Evolutionary conservation across 1,284 basidiomycete genomes (phyloP), one percentile per base, ranked within the genome.

Genomic region (Hymenochaete sp.): DNA sequence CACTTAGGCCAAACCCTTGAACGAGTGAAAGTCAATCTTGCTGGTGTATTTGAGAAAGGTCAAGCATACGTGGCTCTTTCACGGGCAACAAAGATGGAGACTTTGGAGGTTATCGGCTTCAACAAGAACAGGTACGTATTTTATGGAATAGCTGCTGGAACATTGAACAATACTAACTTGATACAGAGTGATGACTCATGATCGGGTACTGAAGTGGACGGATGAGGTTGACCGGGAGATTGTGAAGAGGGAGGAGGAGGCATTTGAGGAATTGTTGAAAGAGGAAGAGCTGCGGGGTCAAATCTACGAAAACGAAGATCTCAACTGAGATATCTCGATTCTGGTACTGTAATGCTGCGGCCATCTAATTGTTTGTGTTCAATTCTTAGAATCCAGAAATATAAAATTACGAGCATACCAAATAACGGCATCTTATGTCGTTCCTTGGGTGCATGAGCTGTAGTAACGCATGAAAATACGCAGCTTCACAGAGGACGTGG

Each of bases 11-110:
- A 90, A 60, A 91, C 82, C 0, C 61, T 93, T 14, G 75, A 88
- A 44, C 70, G 87, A 11, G 85, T 91, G 14, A 78, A 77, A 49
- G 77, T 88, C 1, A 73, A 87, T 56, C 65, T 88, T 16, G 57
- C 57, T 22, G 66, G 70, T 29, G 78, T 70, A 0, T 90, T 95
- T 62, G 90, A 93, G 62, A 87, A 82, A 53, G 89, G 89, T 16
- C 79, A 83, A 78, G 90, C 89, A 2, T 97, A 97, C 60, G 93
- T 96, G 33, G 93, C 93, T 0, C 73, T 97, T 13, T 93, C 91
- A 7, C 82, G 93, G 37, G 93, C 93, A 4, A 96, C 90, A 0
- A 81, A 73, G 11, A 71, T 96, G 56, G 79, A 85, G 25, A 77
- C 83, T 0, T 67, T 97, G 24, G 85, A 97, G 61, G 85, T 97